These are phyloP conservation scores for Plasmodium adleri DNA, from an alignment of 169 alveolate genomes.

Conservation along the genomic window DNA sequence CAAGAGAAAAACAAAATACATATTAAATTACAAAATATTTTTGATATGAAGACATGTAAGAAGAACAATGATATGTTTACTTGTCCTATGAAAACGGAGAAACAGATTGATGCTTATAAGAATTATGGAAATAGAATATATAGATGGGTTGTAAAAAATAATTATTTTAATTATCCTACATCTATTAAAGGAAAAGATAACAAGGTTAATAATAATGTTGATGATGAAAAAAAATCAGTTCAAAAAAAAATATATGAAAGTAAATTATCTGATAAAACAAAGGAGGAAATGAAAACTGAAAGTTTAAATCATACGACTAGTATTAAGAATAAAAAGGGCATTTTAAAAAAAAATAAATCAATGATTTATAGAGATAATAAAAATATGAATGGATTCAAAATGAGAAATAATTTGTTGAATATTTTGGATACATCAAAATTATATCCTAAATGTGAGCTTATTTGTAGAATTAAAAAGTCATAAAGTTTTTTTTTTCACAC, in stretches of 20 bases:
- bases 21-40: no score
- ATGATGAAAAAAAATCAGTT: no score
- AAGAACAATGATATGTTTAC: not conserved
- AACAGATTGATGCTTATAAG: no score
- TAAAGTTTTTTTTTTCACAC: no score
- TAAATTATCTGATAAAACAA: not conserved
- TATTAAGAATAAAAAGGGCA: not conserved
- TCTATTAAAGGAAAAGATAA: no score
- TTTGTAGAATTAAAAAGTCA: constrained; percentile 10
- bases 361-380: not conserved
- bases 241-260: no score
- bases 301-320: not conserved
- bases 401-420: constrained; percentile 16
- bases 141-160: no score
- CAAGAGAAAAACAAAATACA: no score
- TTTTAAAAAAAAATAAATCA: not conserved
- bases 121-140: no score
- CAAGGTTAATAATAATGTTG: no score
- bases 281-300: not conserved
- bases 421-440: not conserved
- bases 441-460: constrained; percentile 43
- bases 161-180: no score
- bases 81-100: no score
- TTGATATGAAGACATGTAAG: not conserved
- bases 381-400: not conserved